Conservation (phyloP, 768 basidiomycete species). For the Tricholoma flavovirens region DNA sequence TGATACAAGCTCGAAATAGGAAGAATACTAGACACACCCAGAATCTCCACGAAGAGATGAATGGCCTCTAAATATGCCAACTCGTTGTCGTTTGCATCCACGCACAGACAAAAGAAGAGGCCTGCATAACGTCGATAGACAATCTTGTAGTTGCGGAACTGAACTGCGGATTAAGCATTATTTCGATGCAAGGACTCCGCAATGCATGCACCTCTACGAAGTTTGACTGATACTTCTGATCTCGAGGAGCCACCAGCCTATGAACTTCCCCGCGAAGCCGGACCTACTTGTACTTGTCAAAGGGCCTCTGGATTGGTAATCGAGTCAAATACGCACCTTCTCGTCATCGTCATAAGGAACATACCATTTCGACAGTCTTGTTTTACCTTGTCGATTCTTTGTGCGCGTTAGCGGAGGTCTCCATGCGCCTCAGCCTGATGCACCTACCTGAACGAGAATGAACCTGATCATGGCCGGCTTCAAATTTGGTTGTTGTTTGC, state of each 20-base stretch:
- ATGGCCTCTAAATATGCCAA: constrained; percentile 96
- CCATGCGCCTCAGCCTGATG: not conserved
- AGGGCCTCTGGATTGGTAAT: not conserved
- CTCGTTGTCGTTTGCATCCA: constrained; percentile 98
- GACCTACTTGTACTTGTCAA: constrained; percentile 46
- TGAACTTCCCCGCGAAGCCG: constrained; percentile 95
- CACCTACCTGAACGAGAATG: constrained; percentile 88
- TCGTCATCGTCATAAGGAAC: constrained; percentile 98
- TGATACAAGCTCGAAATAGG: constrained; percentile 3
- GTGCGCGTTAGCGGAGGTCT: not conserved
- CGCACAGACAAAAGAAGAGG: constrained; percentile 95
- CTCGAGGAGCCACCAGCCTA: constrained; percentile 88
- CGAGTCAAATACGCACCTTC: constrained; percentile 52
- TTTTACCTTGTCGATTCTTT: constrained; percentile 98
- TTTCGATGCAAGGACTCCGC: constrained; percentile 2
- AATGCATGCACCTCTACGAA: constrained; percentile 83
- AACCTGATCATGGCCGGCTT: constrained; percentile 80
- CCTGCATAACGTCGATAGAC: constrained; percentile 97
- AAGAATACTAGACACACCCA: constrained; percentile 52
- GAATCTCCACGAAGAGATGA: constrained; percentile 95
- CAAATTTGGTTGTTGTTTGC: constrained; percentile 11
- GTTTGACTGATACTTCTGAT: constrained; percentile 99
- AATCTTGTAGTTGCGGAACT: constrained; percentile 98
- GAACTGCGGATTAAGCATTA: constrained; percentile 4
- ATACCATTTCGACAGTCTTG: constrained; percentile 96